Percentiles rank a stretch among this genome's conserved stretches.
These are phyloP conservation scores for Penicillium oxalicum DNA, from an alignment of 2,329 filamentous ascomycete species.

Conservation along the genomic window DNA sequence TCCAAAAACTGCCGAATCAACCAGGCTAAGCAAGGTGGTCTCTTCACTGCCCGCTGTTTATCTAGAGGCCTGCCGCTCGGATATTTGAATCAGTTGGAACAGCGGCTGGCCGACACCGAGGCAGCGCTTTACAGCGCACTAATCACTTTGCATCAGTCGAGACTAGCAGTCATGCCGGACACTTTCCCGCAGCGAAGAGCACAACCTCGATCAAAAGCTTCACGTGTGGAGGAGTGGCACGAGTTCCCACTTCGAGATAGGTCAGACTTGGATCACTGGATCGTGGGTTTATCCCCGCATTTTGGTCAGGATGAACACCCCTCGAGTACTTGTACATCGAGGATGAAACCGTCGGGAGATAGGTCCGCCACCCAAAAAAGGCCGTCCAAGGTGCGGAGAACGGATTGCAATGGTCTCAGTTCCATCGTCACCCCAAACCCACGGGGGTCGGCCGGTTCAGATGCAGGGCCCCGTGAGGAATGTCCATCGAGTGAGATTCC, in stretches of 20 bases:
- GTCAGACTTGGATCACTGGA: slow-evolving; percentile 17
- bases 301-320: slow-evolving; percentile 7
- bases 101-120: slow-evolving; percentile 19
- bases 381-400: too few species aligned
- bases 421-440: too few species aligned
- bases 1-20: too few species aligned
- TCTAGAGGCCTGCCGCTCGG: slow-evolving; percentile 18
- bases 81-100: slow-evolving; percentile 20
- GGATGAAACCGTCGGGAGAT: neutral
- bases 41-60: too few species aligned
- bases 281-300: slow-evolving; percentile 12
- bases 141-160: slow-evolving; percentile 10
- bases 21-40: too few species aligned
- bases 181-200: slow-evolving; percentile 7
- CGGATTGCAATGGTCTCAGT: too few species aligned
- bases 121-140: slow-evolving; percentile 19
- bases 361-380: neutral
- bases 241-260: slow-evolving; percentile 15
- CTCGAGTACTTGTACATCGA: neutral
- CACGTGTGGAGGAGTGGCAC: slow-evolving; percentile 20
- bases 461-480: too few species aligned
- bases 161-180: slow-evolving; percentile 5
- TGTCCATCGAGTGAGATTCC: too few species aligned
- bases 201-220: slow-evolving; percentile 11
- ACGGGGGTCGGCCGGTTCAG: too few species aligned